Evolutionary conservation across 2,329 filamentous ascomycete species (phyloP), one percentile per base, ranked within the genome.

Genomic region (Rutstroemia sp.): DNA sequence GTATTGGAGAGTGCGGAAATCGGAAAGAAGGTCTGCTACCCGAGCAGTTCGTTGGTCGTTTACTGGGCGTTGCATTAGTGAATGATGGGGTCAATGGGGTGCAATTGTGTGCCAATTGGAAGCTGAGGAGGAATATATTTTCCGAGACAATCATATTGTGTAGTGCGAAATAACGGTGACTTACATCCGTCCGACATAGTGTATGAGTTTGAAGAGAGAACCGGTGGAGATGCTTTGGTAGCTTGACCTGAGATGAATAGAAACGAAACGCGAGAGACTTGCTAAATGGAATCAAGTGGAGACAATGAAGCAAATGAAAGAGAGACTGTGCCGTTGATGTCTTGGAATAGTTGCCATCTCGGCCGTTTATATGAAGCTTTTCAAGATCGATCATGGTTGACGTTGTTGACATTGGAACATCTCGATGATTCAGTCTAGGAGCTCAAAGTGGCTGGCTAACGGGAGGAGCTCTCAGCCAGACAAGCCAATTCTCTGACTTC

Each of bases 1-100:
- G 69, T 80, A 81, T 67, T 86, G 83, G 25, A 85, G 73, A 45
- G 73, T 79, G 60, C 77, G 78, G 69, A 86, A 86, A 68, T 86
- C 82, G 60, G 76, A 73, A 42, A 86, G 77, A 49, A 86, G 71
- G 63, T 86, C 78, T 69, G 80, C 82, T 66, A 86, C 82, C 62
- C 83, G 79, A 54, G 73, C 74, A 63, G 75, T 78, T 62, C 83
- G 77, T 67, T 74, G 80, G 47, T 81, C 75, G 71, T 86, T 86
- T 58, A 83, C 82, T 86, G 63, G 30, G 14, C 9, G 14, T 41
- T 46, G 23, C 18, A 25, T 53, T 30, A 57, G 49, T 53, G 9
- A 48, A n/a, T 3, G 12, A 21, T 39, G 30, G 37, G 41, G 10
- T 18, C 12, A 27, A 27, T 39, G 50, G 19, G 27, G 10, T 21